A percentile compares a stretch with the other conserved stretches of the same genome.
Conservation (phyloP, 345 rosid species). For the Camelina neglecta region DNA sequence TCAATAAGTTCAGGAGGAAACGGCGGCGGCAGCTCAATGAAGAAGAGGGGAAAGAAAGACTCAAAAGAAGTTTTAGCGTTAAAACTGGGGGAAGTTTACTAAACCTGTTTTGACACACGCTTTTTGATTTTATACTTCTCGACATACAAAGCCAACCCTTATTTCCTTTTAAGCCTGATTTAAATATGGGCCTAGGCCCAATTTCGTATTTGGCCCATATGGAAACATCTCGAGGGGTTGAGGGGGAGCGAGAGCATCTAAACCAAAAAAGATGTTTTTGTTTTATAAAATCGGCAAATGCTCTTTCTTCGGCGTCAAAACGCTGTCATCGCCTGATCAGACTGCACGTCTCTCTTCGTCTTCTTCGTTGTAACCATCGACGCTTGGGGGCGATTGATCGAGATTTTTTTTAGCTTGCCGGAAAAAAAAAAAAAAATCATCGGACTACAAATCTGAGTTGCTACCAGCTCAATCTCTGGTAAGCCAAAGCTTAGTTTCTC, state of each 20-base stretch:
- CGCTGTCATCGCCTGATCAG: slow-evolving; percentile 50
- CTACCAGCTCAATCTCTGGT: slow-evolving; percentile 45
- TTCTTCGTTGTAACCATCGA: slow-evolving; percentile 41
- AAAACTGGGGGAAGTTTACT: slow-evolving; percentile 37
- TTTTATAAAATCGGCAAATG: slow-evolving; percentile 26
- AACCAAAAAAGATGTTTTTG: slow-evolving; percentile 4
- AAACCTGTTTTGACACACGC: slow-evolving; percentile 27
- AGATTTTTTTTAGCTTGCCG: slow-evolving; percentile 34
- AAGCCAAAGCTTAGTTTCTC: slow-evolving; percentile 21
- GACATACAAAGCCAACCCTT: background rate
- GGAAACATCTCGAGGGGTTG: slow-evolving; percentile 2
- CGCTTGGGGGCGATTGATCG: slow-evolving; percentile 24
- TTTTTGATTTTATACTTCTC: background rate
- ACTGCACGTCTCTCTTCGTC: slow-evolving; percentile 40
- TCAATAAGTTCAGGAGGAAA: slow-evolving; percentile 35
- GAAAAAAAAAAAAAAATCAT: slow-evolving; percentile 7
- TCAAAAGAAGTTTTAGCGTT: slow-evolving; percentile 20
- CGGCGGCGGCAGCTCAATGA: slow-evolving; percentile 45
- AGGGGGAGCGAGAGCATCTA: slow-evolving; percentile 18
- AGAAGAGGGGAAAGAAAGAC: slow-evolving; percentile 24
- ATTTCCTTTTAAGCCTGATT: background rate
- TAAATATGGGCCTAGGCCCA: background rate
- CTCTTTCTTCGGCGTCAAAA: slow-evolving; percentile 34
- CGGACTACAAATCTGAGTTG: slow-evolving; percentile 28
- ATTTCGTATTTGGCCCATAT: slow-evolving; percentile 2